A percentile compares a stretch with the other conserved stretches of the same genome.
Evolutionary conservation across 2,329 filamentous ascomycete genomes (phyloP).

Genomic region (Penicillium expansum): DNA sequence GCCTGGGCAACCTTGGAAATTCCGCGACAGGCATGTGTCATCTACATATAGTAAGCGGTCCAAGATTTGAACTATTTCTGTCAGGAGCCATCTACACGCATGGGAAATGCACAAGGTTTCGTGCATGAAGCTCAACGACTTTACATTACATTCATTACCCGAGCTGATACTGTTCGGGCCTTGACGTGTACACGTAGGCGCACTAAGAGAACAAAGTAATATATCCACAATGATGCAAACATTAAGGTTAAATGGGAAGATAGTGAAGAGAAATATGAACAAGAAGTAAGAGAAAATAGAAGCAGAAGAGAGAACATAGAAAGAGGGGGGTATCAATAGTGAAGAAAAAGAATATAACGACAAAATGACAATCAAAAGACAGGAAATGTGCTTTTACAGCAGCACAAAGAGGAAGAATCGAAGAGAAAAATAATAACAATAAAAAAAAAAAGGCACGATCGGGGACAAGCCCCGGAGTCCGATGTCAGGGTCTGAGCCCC

Average conservation of each 20-base stretch:
- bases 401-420: not conserved
- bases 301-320: conserved; percentile 3
- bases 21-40: not conserved
- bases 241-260: not conserved
- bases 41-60: not conserved
- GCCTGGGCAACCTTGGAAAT: not conserved
- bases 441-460: not conserved
- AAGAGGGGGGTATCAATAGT: conserved; percentile 17
- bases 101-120: too few relatives aligned
- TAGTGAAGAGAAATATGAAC: not conserved
- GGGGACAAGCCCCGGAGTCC: not conserved
- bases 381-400: conserved; percentile 4
- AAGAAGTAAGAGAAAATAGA: not conserved
- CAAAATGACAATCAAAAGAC: conserved; percentile 5
- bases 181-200: not conserved
- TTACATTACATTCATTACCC: not conserved
- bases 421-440: not conserved
- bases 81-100: not conserved
- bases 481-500: not conserved
- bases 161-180: not conserved
- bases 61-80: not conserved
- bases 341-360: conserved; percentile 13
- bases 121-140: not conserved
- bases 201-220: not conserved
- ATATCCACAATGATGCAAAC: not conserved